Evolutionary conservation across 2,329 filamentous ascomycete species (phyloP).

Genomic region (Chrysosporium keratinophilum): DNA sequence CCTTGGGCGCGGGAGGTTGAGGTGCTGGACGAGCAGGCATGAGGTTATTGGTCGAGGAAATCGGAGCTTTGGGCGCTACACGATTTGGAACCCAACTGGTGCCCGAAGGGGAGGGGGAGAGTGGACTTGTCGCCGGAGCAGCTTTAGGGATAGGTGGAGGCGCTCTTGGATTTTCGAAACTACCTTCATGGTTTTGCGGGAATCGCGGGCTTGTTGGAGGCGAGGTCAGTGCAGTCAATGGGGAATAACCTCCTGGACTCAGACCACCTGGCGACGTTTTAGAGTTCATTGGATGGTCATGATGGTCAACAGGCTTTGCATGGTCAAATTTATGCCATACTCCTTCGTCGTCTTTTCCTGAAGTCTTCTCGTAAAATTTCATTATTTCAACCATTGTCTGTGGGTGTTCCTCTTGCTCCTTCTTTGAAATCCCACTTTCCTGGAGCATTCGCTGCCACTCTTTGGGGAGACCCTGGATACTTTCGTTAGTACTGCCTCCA

Average conservation of each 20-base stretch:
- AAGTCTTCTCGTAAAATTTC: slow-evolving; percentile 93
- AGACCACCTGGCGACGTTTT: slow-evolving; percentile 34
- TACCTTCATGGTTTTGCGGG: slow-evolving; percentile 79
- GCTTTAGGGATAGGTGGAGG: slow-evolving; percentile 73
- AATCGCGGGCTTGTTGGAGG: slow-evolving; percentile 78
- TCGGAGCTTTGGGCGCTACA: slow-evolving; percentile 79
- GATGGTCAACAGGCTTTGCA: slow-evolving; percentile 51
- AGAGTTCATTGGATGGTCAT: slow-evolving; percentile 24
- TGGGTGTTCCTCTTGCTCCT: slow-evolving; percentile 89
- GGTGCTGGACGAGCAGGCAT: slow-evolving; percentile 36
- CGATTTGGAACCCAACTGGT: slow-evolving; percentile 59
- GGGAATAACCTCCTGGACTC: slow-evolving; percentile 41
- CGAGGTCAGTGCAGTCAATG: slow-evolving; percentile 56
- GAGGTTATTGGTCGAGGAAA: slow-evolving; percentile 27
- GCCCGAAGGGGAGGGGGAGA: slow-evolving; percentile 21
- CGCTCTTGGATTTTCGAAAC: slow-evolving; percentile 92
- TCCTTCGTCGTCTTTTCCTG: slow-evolving; percentile 68
- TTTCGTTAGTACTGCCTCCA: neutral
- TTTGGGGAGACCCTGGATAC: slow-evolving; percentile 72
- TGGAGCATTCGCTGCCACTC: slow-evolving; percentile 96
- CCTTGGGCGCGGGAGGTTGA: slow-evolving; percentile 31
- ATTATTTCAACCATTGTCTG: slow-evolving; percentile 94
- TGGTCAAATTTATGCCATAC: slow-evolving; percentile 95
- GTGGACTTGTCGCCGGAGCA: slow-evolving; percentile 41
- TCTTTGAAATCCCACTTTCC: slow-evolving; percentile 91